phyloP scores from a whole-genome alignment of 2,329 filamentous ascomycete species.

The Verruconis gallopava region DNA sequence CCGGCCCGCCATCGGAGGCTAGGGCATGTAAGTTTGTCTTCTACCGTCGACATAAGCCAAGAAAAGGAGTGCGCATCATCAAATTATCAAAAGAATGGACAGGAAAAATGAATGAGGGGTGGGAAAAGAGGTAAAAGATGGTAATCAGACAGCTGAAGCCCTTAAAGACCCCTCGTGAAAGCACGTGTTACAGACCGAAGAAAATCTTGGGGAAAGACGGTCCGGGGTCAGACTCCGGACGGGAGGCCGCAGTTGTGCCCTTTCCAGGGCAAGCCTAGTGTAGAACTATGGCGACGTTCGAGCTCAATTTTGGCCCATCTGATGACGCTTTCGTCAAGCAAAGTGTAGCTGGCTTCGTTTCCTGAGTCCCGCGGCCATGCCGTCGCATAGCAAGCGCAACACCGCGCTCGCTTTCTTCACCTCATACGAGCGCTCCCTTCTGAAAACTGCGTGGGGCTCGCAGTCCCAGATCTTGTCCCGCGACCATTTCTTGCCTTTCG shows the following conservation, averaged over 20 bases:
- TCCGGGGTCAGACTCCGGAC: too few species aligned
- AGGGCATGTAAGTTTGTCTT: not conserved
- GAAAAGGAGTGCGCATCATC: not conserved
- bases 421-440: constrained; percentile 71
- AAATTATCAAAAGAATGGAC: not conserved
- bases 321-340: too few species aligned
- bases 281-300: too few species aligned
- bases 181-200: too few species aligned
- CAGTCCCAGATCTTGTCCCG: constrained; percentile 73
- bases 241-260: not conserved
- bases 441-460: constrained; percentile 70
- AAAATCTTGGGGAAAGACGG: too few species aligned
- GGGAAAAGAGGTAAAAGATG: too few species aligned
- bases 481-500: constrained; percentile 87
- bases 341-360: too few species aligned
- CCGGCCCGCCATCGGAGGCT: constrained; percentile 47
- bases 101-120: not conserved
- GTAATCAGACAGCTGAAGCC: too few species aligned
- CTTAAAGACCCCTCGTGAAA: too few species aligned
- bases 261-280: not conserved
- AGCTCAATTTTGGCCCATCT: too few species aligned
- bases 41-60: not conserved
- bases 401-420: constrained; percentile 91
- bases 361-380: too few species aligned
- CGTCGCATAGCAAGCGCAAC: constrained; percentile 55